Evolutionary conservation across 306 rosid species (phyloP).

Genomic region (Prunus mira): DNA sequence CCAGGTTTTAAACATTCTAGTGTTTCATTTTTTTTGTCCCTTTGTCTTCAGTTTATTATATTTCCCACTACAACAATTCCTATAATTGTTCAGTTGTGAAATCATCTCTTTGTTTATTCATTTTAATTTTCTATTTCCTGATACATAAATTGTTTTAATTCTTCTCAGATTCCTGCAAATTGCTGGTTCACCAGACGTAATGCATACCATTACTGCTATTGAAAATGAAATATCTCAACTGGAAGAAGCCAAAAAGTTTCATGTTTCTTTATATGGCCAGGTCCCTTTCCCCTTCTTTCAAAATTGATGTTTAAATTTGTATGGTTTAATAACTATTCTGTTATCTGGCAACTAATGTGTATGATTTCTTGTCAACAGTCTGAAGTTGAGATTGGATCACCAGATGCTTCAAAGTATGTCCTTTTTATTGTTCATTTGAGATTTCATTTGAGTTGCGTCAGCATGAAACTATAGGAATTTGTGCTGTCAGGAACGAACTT

Average conservation of each 20-base stretch:
- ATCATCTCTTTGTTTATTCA: slow-evolving; percentile 7
- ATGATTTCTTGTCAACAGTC: slow-evolving; percentile 46
- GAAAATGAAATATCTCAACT: slow-evolving; percentile 81
- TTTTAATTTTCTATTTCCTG: slow-evolving; percentile 8
- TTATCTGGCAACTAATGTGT: slow-evolving; percentile 31
- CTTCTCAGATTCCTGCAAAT: slow-evolving; percentile 64
- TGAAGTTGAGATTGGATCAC: slow-evolving; percentile 48
- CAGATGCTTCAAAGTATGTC: slow-evolving; percentile 86
- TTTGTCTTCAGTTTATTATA: slow-evolving; percentile 7
- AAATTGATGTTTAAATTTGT: slow-evolving; percentile 19
- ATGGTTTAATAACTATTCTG: slow-evolving; percentile 10
- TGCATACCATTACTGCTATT: slow-evolving; percentile 33
- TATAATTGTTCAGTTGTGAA: not conserved
- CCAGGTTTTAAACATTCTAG: slow-evolving; percentile 51
- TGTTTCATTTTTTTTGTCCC: slow-evolving; percentile 9
- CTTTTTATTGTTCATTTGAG: slow-evolving; percentile 24
- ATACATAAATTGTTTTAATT: slow-evolving; percentile 18
- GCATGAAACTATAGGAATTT: slow-evolving; percentile 35
- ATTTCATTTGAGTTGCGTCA: slow-evolving; percentile 22
- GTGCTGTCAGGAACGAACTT: slow-evolving; percentile 70
- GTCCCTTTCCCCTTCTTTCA: slow-evolving; percentile 35
- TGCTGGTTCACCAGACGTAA: slow-evolving; percentile 59
- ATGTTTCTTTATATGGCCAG: slow-evolving; percentile 79
- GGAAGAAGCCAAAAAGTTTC: slow-evolving; percentile 82
- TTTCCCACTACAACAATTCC: not conserved